Conservation (phyloP, 2,329 filamentous ascomycete species). For the Aureobasidium sp. region DNA sequence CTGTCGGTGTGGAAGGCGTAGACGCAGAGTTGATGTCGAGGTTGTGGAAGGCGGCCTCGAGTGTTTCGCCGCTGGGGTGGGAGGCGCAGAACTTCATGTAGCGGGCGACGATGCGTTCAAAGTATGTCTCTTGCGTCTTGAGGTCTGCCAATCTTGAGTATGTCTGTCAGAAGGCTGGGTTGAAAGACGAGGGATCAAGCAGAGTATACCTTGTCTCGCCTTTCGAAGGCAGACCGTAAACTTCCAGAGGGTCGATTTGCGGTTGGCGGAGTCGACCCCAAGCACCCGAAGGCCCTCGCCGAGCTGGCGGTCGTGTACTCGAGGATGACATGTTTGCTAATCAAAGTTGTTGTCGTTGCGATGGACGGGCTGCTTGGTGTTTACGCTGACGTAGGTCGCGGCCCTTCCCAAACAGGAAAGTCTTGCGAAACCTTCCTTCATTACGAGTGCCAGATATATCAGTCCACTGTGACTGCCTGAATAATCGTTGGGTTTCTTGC, state of each 20-base stretch:
- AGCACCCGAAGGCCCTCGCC: slow-evolving; percentile 42
- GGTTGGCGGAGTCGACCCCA: slow-evolving; percentile 68
- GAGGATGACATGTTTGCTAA: slow-evolving; percentile 18
- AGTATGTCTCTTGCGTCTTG: slow-evolving; percentile 77
- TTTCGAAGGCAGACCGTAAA: slow-evolving; percentile 80
- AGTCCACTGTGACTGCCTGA: background rate
- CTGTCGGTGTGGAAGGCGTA: background rate
- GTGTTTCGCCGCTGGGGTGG: slow-evolving; percentile 60
- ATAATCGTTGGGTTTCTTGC: background rate
- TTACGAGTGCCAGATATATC: background rate
- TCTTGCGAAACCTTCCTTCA: slow-evolving; percentile 3
- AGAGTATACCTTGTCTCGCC: slow-evolving; percentile 67
- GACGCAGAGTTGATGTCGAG: slow-evolving; percentile 36
- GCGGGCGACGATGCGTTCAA: slow-evolving; percentile 75
- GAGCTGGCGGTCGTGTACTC: slow-evolving; percentile 20
- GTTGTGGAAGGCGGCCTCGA: slow-evolving; percentile 66
- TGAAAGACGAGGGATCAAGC: background rate
- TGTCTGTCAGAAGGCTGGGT: background rate
- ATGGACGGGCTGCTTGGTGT: background rate
- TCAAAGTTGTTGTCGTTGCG: slow-evolving; percentile 12
- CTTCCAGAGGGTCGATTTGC: slow-evolving; percentile 67
- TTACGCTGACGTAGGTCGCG: slow-evolving; percentile 15
- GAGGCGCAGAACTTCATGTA: slow-evolving; percentile 85
- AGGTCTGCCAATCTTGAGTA: slow-evolving; percentile 45
- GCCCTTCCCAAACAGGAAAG: background rate